Evolutionary conservation across 116 monocot genomes (phyloP).

Genomic region (Papilionanthe hybrid): DNA sequence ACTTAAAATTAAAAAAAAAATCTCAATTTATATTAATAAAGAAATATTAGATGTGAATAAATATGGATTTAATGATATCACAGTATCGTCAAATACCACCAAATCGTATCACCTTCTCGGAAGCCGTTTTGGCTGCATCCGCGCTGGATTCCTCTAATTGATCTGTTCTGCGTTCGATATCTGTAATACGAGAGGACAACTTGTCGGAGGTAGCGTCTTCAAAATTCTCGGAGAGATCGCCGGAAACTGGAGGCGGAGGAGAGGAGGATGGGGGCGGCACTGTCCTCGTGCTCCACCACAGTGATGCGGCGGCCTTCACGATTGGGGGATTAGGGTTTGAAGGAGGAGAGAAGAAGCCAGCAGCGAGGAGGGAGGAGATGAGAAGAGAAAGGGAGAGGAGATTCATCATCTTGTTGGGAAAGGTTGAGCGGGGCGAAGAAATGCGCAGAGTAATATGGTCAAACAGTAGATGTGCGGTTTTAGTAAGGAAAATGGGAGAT

Average conservation of each 20-base stretch:
- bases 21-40: no score
- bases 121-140: neutral
- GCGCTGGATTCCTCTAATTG: slow-evolving; percentile 1
- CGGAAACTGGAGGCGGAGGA: neutral
- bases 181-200: neutral
- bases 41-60: no score
- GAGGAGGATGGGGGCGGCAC: neutral
- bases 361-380: slow-evolving; percentile 48
- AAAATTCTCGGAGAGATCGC: neutral
- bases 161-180: neutral
- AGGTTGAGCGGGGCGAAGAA: neutral
- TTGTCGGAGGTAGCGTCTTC: neutral
- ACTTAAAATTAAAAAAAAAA: no score
- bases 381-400: slow-evolving; percentile 41
- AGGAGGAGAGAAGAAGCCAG: slow-evolving; percentile 46
- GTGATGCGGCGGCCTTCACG: slow-evolving; percentile 67
- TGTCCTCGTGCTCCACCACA: slow-evolving; percentile 63
- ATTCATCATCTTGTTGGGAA: slow-evolving; percentile 49
- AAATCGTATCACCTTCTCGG: neutral
- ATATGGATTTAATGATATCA: no score
- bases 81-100: no score
- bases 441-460: neutral
- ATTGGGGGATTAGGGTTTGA: slow-evolving; percentile 10
- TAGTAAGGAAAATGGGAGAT: no score
- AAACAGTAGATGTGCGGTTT: no score